Base-by-base conservation (phyloP, 805 yeast genomes). In the Yamadazyma sp. region DNA sequence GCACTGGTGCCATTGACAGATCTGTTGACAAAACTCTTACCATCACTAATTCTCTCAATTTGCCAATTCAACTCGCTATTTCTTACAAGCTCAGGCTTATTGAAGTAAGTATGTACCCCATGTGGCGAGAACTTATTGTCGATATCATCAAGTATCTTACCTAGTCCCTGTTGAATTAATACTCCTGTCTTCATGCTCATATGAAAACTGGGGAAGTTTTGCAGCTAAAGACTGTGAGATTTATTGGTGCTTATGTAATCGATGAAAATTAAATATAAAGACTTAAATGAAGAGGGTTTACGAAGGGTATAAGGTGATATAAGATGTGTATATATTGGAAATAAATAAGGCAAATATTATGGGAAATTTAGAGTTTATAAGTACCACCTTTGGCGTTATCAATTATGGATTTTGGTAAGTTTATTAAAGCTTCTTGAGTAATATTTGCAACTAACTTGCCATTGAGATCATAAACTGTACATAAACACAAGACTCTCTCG, bases 11-110 rank as follows among this genome's bases (percentile, higher is more conserved):
- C 71, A 12, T 48, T 42, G 6, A 64, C 43, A 11, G 46, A 44
- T 15, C 69, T 48, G 39, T 57, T 63, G 33, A 57, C 53, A 39
- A 66, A 67, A 33, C 44, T 62, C 17, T 53, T 60, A 1, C 72
- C 73, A 36, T 55, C 55, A 34, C 63, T 56, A 5, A 57, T 50
- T 13, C 40, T 44, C 10, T 60, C 60, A 8, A 60, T 59, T 24
- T 52, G 44, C 69, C 69, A 65, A 47, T 16, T 60, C 36, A 2
- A 47, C 46, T 9, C 7, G 23, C 11, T 36, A 23, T 19, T 44
- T 50, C 6, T 26, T 19, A 13, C 44, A n/a, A n/a, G n/a, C 6
- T 13, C 12, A 15, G 15, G 7, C 50, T 9, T 55, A 44, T 40
- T 50, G 45, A 28, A 61, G 48, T 38, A 62, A 54, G 36, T 48